Evolutionary conservation across 257 asterid species (phyloP).

Genomic region (Catharanthus roseus): DNA sequence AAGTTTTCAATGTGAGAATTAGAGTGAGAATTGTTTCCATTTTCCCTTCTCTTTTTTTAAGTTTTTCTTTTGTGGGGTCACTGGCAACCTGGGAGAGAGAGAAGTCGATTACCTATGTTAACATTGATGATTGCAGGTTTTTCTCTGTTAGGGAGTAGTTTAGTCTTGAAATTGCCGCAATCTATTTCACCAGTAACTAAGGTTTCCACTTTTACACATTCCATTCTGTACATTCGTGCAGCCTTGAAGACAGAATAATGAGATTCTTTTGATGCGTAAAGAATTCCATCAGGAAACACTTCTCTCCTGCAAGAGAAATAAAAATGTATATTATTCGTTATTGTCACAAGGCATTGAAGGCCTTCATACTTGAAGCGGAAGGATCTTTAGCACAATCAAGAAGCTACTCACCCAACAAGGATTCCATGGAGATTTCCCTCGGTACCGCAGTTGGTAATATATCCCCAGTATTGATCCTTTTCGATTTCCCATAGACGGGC

Average conservation of each 20-base stretch:
- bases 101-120: slow-evolving; percentile 58
- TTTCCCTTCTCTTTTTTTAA: no score
- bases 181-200: slow-evolving; percentile 88
- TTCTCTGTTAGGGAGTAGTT: slow-evolving; percentile 62
- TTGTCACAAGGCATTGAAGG: background rate
- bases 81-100: slow-evolving; percentile 4
- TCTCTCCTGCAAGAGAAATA: slow-evolving; percentile 67
- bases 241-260: slow-evolving; percentile 97
- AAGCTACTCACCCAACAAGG: slow-evolving; percentile 64
- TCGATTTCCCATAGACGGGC: slow-evolving; percentile 89
- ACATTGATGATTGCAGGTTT: slow-evolving; percentile 93
- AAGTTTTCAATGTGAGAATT: background rate
- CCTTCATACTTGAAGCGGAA: slow-evolving; percentile 9
- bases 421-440: slow-evolving; percentile 98
- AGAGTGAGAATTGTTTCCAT: background rate
- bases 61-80: background rate
- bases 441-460: slow-evolving; percentile 94
- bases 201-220: slow-evolving; percentile 70
- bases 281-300: slow-evolving; percentile 86
- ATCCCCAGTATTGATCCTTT: slow-evolving; percentile 89
- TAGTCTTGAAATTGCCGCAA: slow-evolving; percentile 63
- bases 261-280: slow-evolving; percentile 90
- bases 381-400: background rate
- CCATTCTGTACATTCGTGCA: slow-evolving; percentile 98
- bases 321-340: slow-evolving; percentile 11